Evolutionary conservation across 2,329 filamentous ascomycete genomes (phyloP).

Genomic region (Arthroderma sp.): DNA sequence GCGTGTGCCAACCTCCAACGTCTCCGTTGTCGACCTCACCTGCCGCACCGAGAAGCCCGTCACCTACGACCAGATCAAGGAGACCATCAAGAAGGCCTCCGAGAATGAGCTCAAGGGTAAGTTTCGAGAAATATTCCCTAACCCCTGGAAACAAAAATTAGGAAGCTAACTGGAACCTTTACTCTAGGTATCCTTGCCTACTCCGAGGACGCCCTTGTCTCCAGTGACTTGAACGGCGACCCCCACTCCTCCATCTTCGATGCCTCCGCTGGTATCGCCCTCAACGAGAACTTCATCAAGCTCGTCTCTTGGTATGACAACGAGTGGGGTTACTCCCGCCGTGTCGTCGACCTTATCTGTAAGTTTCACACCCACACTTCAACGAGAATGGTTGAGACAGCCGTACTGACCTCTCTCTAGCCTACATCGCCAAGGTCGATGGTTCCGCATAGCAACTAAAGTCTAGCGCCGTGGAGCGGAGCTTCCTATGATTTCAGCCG

Average conservation of each 20-base stretch:
- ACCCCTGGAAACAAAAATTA: neutral
- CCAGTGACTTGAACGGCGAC: conserved; percentile 86
- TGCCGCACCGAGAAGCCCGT: conserved; percentile 81
- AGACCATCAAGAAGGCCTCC: conserved; percentile 72
- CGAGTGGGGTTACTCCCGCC: conserved; percentile 99
- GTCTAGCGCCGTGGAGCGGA: conserved; percentile 19
- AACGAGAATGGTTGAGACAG: neutral
- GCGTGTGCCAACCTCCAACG: conserved; percentile 97
- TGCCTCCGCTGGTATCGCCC: conserved; percentile 95
- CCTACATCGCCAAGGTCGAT: conserved; percentile 69
- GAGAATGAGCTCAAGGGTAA: conserved; percentile 74
- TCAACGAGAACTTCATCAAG: conserved; percentile 99
- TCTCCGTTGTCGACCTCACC: conserved; percentile 97
- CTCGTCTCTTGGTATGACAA: conserved; percentile 98
- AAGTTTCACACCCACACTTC: conserved; percentile 15
- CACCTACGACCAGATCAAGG: conserved; percentile 72
- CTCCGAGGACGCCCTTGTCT: conserved; percentile 96
- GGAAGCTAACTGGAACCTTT: conserved; percentile 1
- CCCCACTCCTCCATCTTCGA: conserved; percentile 95
- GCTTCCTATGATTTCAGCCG: conserved; percentile 18
- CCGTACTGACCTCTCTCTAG: conserved; percentile 30
- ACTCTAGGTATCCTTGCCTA: conserved; percentile 67
- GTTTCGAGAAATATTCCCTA: conserved; percentile 17
- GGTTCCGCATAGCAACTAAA: conserved; percentile 28
- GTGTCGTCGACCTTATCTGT: conserved; percentile 63